Evolutionary conservation across 2,329 filamentous ascomycete genomes (phyloP).

Genomic region (Penicillium sumatraense): DNA sequence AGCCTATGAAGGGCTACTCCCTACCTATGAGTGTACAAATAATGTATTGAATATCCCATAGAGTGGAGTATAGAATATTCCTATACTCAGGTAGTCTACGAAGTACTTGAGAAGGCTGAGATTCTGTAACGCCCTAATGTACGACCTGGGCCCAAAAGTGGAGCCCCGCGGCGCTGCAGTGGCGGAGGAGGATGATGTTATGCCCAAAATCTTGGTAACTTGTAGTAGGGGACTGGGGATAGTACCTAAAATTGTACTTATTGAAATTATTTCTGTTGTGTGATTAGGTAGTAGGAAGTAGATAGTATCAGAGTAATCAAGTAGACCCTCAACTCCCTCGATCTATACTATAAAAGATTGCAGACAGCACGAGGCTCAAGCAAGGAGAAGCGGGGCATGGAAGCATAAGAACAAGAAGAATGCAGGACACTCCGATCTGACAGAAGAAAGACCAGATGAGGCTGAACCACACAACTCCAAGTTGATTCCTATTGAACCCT

Average conservation of each 20-base stretch:
- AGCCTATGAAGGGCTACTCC: background rate
- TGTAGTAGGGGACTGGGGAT: background rate
- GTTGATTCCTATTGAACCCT: background rate
- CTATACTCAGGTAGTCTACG: no score
- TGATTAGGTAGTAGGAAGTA: no score
- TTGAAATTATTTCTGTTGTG: no score
- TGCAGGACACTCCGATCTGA: background rate
- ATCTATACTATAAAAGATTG: no score
- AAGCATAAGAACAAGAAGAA: background rate
- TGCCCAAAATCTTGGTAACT: slow-evolving; percentile 6
- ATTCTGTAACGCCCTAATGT: no score
- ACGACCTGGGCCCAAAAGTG: slow-evolving; percentile 11
- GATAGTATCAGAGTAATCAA: background rate
- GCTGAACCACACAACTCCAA: no score
- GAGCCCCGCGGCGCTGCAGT: slow-evolving; percentile 3
- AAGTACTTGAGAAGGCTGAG: no score
- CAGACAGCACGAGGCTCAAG: no score
- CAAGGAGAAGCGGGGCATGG: background rate
- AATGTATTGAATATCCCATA: no score
- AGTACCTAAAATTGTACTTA: no score
- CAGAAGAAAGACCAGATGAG: slow-evolving; percentile 3
- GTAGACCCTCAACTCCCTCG: background rate
- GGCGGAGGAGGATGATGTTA: slow-evolving; percentile 20
- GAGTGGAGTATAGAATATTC: no score
- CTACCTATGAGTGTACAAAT: no score